Conservation (phyloP, 371 early-diverging fungal genomes). For the Mucor piriformis region DNA sequence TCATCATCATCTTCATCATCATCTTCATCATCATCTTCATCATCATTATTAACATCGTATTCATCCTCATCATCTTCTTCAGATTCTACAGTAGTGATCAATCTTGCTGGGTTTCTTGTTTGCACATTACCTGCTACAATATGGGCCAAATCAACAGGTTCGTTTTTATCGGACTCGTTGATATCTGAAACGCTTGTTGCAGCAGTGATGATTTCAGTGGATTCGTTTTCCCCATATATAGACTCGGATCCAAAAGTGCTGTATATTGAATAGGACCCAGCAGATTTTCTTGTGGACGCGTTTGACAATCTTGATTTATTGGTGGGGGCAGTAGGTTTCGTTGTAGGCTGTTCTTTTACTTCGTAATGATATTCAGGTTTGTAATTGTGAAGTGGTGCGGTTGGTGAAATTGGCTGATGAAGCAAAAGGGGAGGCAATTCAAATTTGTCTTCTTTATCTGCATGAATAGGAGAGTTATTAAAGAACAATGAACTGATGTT, state of each 20-base stretch:
- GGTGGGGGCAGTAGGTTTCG: not conserved
- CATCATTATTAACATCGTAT: slow-evolving; percentile 5
- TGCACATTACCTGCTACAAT: slow-evolving; percentile 25
- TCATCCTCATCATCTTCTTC: slow-evolving; percentile 4
- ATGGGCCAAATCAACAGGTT: not conserved
- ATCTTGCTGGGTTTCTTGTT: slow-evolving; percentile 21
- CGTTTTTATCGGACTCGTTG: not conserved
- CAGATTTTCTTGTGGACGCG: slow-evolving; percentile 38
- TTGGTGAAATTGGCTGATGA: not conserved
- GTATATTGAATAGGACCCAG: slow-evolving; percentile 42
- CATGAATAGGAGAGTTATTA: not conserved
- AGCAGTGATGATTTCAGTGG: not conserved
- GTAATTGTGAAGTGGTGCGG: not conserved
- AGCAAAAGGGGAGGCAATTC: slow-evolving; percentile 11
- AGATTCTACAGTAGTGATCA: not conserved
- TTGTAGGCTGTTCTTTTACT: slow-evolving; percentile 1
- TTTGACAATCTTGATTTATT: slow-evolving; percentile 26
- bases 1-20: slow-evolving; percentile 9
- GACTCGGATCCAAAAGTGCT: slow-evolving; percentile 35
- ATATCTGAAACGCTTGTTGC: not conserved
- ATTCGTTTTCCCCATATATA: not conserved
- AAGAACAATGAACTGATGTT: not conserved
- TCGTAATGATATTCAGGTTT: slow-evolving; percentile 6
- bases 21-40: slow-evolving; percentile 16
- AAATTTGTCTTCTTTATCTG: not conserved